phyloP scores from a whole-genome alignment of 331 rosid genomes.

The Malus hybrid region DNA sequence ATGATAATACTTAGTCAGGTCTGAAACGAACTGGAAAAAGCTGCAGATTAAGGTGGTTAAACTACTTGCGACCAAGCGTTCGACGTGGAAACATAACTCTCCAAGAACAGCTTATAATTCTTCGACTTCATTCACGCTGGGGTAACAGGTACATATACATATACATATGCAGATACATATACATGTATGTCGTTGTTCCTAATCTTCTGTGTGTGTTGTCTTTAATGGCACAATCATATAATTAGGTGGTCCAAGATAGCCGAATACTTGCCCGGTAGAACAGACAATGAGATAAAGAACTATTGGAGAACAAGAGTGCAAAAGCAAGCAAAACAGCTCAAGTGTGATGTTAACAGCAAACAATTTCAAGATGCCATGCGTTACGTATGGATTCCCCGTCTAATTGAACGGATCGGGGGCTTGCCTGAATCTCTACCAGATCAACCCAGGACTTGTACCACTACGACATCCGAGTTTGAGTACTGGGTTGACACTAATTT shows the following conservation, averaged over 20 bases:
- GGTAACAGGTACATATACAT: constrained; percentile 60
- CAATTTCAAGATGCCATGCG: constrained; percentile 81
- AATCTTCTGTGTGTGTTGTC: not conserved
- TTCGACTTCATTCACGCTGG: constrained; percentile 83
- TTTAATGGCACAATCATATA: not conserved
- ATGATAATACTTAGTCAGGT: constrained; percentile 23
- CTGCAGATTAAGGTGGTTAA: constrained; percentile 90
- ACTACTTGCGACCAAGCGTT: constrained; percentile 80
- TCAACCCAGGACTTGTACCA: not conserved
- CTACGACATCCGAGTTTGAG: not conserved
- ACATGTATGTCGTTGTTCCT: not conserved
- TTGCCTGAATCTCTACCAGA: not conserved
- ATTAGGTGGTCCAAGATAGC: constrained; percentile 96
- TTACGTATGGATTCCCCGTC: constrained; percentile 80
- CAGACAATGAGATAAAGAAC: constrained; percentile 92
- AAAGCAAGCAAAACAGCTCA: constrained; percentile 90
- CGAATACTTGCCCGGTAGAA: constrained; percentile 71
- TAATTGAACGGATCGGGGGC: constrained; percentile 59
- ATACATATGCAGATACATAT: not conserved
- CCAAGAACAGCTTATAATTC: constrained; percentile 87
- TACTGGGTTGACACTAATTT: not conserved
- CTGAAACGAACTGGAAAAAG: constrained; percentile 83
- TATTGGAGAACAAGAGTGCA: constrained; percentile 95
- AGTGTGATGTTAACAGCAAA: constrained; percentile 85
- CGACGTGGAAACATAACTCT: constrained; percentile 78